phyloP scores from a whole-genome alignment of 2,329 filamentous ascomycete genomes.

The Rhynchosporium graminicola region DNA sequence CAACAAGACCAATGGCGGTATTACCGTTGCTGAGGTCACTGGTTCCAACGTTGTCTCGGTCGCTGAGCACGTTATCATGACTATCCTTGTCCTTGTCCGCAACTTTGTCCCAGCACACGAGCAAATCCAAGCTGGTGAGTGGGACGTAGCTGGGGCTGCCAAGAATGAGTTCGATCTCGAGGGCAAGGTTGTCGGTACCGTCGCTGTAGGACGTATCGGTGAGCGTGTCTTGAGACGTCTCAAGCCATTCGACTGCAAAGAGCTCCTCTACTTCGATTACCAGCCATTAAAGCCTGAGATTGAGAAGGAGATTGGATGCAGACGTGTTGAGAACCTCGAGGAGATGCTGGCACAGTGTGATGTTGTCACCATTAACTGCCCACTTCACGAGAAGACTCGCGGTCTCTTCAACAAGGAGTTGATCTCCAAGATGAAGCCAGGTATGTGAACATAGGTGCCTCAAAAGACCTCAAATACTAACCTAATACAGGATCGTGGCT shows the following conservation, averaged over 20 bases:
- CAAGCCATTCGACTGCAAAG: slow-evolving; percentile 99
- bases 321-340: slow-evolving; percentile 84
- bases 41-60: slow-evolving; percentile 98
- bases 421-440: slow-evolving; percentile 98
- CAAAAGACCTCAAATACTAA: slow-evolving; percentile 49
- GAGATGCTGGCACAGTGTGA: slow-evolving; percentile 95
- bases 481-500: slow-evolving; percentile 77
- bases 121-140: slow-evolving; percentile 84
- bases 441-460: slow-evolving; percentile 69
- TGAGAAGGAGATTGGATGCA: slow-evolving; percentile 94
- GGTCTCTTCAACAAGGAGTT: slow-evolving; percentile 99
- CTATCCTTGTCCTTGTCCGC: slow-evolving; percentile 90
- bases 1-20: slow-evolving; percentile 96
- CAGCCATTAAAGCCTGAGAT: slow-evolving; percentile 83
- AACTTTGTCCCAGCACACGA: slow-evolving; percentile 99
- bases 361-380: slow-evolving; percentile 99
- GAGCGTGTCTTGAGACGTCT: slow-evolving; percentile 96
- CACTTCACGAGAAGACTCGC: slow-evolving; percentile 95
- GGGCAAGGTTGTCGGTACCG: slow-evolving; percentile 95
- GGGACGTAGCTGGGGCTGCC: slow-evolving; percentile 92
- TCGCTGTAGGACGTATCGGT: slow-evolving; percentile 95
- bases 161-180: slow-evolving; percentile 99
- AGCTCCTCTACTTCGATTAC: slow-evolving; percentile 99
- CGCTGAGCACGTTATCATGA: slow-evolving; percentile 99
- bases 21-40: slow-evolving; percentile 97